Percentiles rank a stretch among this genome's conserved stretches.
Conservation (phyloP, 768 basidiomycete genomes). For the Boletus bicolor region DNA sequence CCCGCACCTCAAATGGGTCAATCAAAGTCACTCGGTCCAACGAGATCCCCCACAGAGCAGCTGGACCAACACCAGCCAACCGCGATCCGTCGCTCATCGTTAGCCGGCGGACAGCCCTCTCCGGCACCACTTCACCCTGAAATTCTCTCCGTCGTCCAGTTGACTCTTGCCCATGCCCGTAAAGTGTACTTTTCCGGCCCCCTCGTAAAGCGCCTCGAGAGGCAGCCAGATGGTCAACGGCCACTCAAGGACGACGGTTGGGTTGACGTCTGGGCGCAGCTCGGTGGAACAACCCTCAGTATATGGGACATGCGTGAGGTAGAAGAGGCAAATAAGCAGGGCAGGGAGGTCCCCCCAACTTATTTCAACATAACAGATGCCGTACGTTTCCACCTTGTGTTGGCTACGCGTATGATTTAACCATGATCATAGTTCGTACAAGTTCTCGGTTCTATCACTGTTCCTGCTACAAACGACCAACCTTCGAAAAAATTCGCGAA, state of each 20-base stretch:
- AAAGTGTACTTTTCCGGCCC: slow-evolving; percentile 88
- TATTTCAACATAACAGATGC: slow-evolving; percentile 90
- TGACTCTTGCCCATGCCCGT: slow-evolving; percentile 73
- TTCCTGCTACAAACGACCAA: slow-evolving; percentile 47
- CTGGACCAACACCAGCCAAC: slow-evolving; percentile 23
- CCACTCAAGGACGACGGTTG: slow-evolving; percentile 74
- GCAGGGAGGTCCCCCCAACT: slow-evolving; percentile 78
- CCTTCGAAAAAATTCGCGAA: slow-evolving; percentile 64
- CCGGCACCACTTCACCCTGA: slow-evolving; percentile 66
- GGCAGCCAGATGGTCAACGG: slow-evolving; percentile 70
- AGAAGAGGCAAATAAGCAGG: slow-evolving; percentile 76
- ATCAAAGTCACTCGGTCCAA: slow-evolving; percentile 32
- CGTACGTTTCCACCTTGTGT: slow-evolving; percentile 44
- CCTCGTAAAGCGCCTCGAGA: slow-evolving; percentile 71
- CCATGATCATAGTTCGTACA: slow-evolving; percentile 59
- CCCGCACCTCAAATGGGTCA: slow-evolving; percentile 32
- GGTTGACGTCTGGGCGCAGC: slow-evolving; percentile 85
- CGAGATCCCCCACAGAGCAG: slow-evolving; percentile 19
- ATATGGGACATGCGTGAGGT: slow-evolving; percentile 91
- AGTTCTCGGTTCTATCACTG: slow-evolving; percentile 71
- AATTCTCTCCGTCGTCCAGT: slow-evolving; percentile 73
- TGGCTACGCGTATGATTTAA: slow-evolving; percentile 1
- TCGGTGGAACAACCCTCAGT: slow-evolving; percentile 85
- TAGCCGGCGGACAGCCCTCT: slow-evolving; percentile 12
- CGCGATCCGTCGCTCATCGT: slow-evolving; percentile 19